Percentiles rank a stretch among this genome's conserved stretches.
phyloP scores from a whole-genome alignment of 1,284 basidiomycete species.

The Ustilago esculenta region DNA sequence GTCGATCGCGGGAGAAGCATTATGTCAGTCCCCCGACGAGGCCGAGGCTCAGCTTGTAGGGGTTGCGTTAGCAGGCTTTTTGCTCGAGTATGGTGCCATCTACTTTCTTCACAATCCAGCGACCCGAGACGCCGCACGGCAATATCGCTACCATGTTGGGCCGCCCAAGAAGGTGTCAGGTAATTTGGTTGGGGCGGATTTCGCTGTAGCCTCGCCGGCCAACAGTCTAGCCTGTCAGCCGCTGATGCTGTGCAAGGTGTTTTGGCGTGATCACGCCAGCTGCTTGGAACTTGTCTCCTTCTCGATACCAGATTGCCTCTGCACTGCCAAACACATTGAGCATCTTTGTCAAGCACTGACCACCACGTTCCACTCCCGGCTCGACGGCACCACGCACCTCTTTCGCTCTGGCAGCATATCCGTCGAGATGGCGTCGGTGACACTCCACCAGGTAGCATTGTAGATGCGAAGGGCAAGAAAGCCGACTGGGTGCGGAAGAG shows the following conservation, averaged over 20 bases:
- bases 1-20: neutral
- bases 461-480: too few species aligned
- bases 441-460: slow-evolving; percentile 19
- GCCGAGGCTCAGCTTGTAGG: slow-evolving; percentile 17
- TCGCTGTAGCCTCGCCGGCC: slow-evolving; percentile 8
- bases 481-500: too few species aligned
- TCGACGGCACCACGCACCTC: neutral
- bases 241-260: slow-evolving; percentile 7
- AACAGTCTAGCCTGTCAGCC: slow-evolving; percentile 27
- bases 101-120: slow-evolving; percentile 13
- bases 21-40: neutral
- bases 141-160: slow-evolving; percentile 5
- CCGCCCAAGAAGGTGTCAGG: neutral
- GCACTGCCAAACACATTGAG: neutral
- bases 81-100: slow-evolving; percentile 25
- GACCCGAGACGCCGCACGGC: neutral
- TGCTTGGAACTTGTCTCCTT: slow-evolving; percentile 19
- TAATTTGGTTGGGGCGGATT: neutral
- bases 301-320: slow-evolving; percentile 16
- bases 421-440: slow-evolving; percentile 2
- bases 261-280: neutral
- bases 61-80: slow-evolving; percentile 24
- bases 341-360: neutral
- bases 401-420: slow-evolving; percentile 8
- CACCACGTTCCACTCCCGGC: slow-evolving; percentile 6